Conservation (phyloP, 176 grass and related monocot genomes). For the Oryza officinalis region DNA sequence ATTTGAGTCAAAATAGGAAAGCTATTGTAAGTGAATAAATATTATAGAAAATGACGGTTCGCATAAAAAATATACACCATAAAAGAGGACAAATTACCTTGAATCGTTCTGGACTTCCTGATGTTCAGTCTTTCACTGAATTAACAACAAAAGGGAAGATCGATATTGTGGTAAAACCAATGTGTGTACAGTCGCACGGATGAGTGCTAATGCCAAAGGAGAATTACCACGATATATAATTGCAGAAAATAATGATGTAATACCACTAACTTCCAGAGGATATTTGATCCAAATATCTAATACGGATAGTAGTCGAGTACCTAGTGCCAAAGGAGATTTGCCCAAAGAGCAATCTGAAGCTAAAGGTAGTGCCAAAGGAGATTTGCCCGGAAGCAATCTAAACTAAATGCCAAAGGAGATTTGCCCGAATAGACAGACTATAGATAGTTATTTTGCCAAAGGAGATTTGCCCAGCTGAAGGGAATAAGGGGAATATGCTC, state of each 20-base stretch:
- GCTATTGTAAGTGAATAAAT: neutral
- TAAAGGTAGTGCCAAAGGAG: conserved; percentile 64
- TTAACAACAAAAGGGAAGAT: conserved; percentile 1
- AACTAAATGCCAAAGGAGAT: conserved; percentile 65
- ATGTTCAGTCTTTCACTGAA: conserved; percentile 25
- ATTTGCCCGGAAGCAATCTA: conserved; percentile 53
- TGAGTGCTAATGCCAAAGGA: conserved; percentile 41
- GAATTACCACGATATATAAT: conserved; percentile 19
- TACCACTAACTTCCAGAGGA: conserved; percentile 34
- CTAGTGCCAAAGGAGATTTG: conserved; percentile 58
- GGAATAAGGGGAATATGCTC: conserved; percentile 11
- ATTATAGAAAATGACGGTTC: neutral
- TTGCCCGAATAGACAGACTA: conserved; percentile 50
- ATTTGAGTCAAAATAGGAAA: conserved; percentile 19
- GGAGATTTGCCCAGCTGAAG: conserved; percentile 71
- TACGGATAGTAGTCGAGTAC: conserved; percentile 10
- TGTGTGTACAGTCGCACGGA: conserved; percentile 15
- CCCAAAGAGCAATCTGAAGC: conserved; percentile 20
- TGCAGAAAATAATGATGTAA: neutral
- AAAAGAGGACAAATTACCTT: conserved; percentile 32
- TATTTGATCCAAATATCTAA: conserved; percentile 40
- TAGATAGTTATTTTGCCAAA: conserved; percentile 69
- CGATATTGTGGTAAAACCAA: conserved; percentile 28
- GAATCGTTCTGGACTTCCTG: conserved; percentile 5
- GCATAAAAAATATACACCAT: neutral